These are phyloP conservation scores for Alternaria sp. DNA, from an alignment of 2,329 filamentous ascomycete species.

Conservation along the genomic window DNA sequence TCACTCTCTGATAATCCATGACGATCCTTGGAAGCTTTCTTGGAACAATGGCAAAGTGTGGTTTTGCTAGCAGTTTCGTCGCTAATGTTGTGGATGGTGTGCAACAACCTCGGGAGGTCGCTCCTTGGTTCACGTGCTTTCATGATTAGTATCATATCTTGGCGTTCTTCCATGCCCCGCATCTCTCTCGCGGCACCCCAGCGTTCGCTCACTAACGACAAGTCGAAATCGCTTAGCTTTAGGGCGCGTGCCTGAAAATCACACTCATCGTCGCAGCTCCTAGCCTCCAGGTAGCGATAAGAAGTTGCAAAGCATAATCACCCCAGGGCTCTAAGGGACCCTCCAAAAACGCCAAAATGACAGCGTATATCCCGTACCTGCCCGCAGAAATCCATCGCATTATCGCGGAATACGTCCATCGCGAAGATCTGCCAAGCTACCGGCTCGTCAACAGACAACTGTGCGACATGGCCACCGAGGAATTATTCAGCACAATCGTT, in stretches of 20 bases:
- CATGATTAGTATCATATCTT: not conserved
- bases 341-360: not conserved
- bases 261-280: not conserved
- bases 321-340: not conserved
- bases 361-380: conserved; percentile 9
- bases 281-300: not conserved
- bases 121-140: conserved; percentile 7
- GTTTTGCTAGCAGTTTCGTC: not conserved
- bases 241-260: not conserved
- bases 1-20: not conserved
- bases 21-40: rapidly evolving
- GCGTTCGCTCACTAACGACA: not conserved
- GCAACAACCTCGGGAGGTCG: not conserved
- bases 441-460: conserved; percentile 18
- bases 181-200: not conserved
- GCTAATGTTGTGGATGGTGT: not conserved
- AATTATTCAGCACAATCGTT: conserved; percentile 20
- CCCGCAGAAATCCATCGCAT: conserved; percentile 22
- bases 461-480: conserved; percentile 7
- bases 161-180: not conserved
- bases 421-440: conserved; percentile 18
- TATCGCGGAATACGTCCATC: conserved; percentile 16
- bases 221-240: not conserved
- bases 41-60: not conserved
- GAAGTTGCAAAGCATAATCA: not conserved